A percentile compares a stretch with the other conserved stretches of the same genome.
Evolutionary conservation across 2,329 filamentous ascomycete species (phyloP).

Genomic region (Talaromyces sp.): DNA sequence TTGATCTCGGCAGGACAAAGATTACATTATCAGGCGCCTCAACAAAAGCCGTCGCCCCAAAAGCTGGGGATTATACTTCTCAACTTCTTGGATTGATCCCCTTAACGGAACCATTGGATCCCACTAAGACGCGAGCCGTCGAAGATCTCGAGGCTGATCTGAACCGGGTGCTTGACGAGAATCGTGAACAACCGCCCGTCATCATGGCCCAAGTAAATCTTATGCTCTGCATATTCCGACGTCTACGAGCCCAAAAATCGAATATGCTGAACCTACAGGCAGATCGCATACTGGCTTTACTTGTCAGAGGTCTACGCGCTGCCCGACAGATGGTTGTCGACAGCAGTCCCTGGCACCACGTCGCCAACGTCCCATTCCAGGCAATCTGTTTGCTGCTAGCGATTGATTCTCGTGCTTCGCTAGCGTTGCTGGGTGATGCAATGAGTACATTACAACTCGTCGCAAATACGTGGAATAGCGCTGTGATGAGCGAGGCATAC

Average conservation of each 20-base stretch:
- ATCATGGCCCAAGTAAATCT: slow-evolving; percentile 55
- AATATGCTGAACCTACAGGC: slow-evolving; percentile 44
- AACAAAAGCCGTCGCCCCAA: slow-evolving; percentile 38
- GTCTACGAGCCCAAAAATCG: slow-evolving; percentile 51
- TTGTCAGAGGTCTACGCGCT: slow-evolving; percentile 45
- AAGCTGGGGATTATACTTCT: slow-evolving; percentile 42
- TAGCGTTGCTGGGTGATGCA: slow-evolving; percentile 50
- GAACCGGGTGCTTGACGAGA: slow-evolving; percentile 39
- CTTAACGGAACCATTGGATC: slow-evolving; percentile 54
- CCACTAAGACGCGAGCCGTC: slow-evolving; percentile 43
- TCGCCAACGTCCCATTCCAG: slow-evolving; percentile 60
- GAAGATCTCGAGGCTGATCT: slow-evolving; percentile 46
- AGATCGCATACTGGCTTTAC: slow-evolving; percentile 49
- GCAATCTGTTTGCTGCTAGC: slow-evolving; percentile 55
- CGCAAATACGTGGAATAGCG: slow-evolving; percentile 44
- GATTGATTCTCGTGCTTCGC: slow-evolving; percentile 52
- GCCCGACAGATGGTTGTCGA: slow-evolving; percentile 47
- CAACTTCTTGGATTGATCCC: slow-evolving; percentile 55
- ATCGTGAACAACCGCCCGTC: slow-evolving; percentile 43
- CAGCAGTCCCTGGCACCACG: slow-evolving; percentile 56
- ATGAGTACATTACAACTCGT: slow-evolving; percentile 49
- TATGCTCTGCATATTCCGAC: slow-evolving; percentile 54
- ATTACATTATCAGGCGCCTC: slow-evolving; percentile 47
- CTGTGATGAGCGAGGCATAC: slow-evolving; percentile 52
- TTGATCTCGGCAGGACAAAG: slow-evolving; percentile 56